Evolutionary conservation across 192 early-diverging fungal genomes (phyloP).

Genomic region (Cladochytrium replicatum): DNA sequence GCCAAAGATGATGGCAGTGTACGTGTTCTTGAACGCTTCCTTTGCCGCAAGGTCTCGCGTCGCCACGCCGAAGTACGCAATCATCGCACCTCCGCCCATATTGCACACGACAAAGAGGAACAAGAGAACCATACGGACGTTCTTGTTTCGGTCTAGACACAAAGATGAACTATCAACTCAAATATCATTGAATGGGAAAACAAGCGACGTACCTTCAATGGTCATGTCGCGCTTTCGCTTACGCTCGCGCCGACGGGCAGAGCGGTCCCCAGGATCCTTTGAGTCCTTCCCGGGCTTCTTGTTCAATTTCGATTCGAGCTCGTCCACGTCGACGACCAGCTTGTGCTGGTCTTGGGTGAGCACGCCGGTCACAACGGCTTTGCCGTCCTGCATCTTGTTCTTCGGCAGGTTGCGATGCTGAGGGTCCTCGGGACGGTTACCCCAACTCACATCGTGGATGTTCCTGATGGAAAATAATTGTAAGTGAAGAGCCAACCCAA

Average conservation of each 20-base stretch:
- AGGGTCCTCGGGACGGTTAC: constrained; percentile 34
- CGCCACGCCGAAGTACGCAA: background rate
- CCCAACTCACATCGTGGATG: constrained; percentile 51
- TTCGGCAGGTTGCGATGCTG: constrained; percentile 20
- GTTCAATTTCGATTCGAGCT: constrained; percentile 37
- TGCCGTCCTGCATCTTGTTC: constrained; percentile 37
- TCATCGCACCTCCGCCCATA: background rate
- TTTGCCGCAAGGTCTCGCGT: too few species aligned
- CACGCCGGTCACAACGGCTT: constrained; percentile 58
- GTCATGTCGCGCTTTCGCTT: too few species aligned
- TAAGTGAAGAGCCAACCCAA: background rate
- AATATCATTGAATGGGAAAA: too few species aligned
- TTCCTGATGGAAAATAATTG: constrained; percentile 27
- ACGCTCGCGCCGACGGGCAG: too few species aligned
- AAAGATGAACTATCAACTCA: too few species aligned
- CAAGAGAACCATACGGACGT: background rate
- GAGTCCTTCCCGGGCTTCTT: too few species aligned
- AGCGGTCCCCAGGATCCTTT: too few species aligned
- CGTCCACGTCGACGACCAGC: constrained; percentile 53
- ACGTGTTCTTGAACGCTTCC: background rate
- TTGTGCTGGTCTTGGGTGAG: constrained; percentile 54
- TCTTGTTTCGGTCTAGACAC: background rate
- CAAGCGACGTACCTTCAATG: too few species aligned
- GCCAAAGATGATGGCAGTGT: background rate
- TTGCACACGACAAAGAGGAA: background rate